Evolutionary conservation across 495 filamentous ascomycete species (phyloP).

Genomic region (Aspergillus conjunctus): DNA sequence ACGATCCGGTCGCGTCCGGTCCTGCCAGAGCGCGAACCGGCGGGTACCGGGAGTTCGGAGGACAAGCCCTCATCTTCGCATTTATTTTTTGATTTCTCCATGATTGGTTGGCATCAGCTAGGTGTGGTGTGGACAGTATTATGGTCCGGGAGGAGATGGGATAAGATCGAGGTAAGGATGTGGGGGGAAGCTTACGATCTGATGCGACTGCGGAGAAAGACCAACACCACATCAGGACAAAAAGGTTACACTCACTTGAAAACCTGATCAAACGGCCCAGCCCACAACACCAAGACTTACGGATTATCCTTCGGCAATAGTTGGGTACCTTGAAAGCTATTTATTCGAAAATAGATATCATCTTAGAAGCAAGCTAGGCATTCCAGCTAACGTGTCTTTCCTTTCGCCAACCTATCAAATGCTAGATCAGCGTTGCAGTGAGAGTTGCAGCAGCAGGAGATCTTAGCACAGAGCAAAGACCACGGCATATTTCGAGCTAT

Average conservation of each 20-base stretch:
- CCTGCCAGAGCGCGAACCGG: slow-evolving; percentile 10
- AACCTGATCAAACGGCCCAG: neutral
- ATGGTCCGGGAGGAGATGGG: neutral
- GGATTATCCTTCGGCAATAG: neutral
- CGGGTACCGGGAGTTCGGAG: neutral
- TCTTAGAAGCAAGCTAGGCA: neutral
- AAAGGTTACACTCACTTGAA: neutral
- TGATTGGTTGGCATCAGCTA: slow-evolving; percentile 3
- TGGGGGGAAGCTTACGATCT: neutral
- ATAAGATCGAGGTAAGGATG: neutral
- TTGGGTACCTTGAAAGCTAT: neutral
- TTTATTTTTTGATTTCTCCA: slow-evolving; percentile 20
- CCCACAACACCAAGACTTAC: neutral
- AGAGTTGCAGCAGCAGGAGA: neutral
- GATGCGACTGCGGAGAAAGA: slow-evolving; percentile 5
- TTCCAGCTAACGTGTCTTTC: neutral
- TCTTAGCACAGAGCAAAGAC: slow-evolving; percentile 10
- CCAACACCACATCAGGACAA: neutral
- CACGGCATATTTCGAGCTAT: slow-evolving; percentile 14
- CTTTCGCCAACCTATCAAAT: slow-evolving; percentile 5
- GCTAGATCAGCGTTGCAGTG: slow-evolving; percentile 2
- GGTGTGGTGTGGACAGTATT: neutral
- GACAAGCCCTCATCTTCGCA: slow-evolving; percentile 7
- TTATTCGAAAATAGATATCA: neutral
- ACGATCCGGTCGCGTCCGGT: slow-evolving; percentile 26